Base-by-base conservation (phyloP, 2,329 filamentous ascomycete species). In the Stemphylium lycopersici region DNA sequence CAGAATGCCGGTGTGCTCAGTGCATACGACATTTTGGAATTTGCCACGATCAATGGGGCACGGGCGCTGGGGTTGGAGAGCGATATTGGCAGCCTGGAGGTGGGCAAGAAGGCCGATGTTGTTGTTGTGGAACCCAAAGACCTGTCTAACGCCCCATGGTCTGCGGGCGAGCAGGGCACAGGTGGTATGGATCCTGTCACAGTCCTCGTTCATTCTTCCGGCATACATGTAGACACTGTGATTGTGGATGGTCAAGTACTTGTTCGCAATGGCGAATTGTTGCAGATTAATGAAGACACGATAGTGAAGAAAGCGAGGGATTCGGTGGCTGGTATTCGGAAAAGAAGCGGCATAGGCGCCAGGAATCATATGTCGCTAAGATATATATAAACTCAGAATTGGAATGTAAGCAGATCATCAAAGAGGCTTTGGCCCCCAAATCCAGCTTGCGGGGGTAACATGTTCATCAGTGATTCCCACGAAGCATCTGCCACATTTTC, bases 31-130 rank as follows among this genome's bases (percentile, higher is more conserved):
- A 56, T 66, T 11, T 45, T 69, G 7, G 60, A 64, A 46, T 59
- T 69, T 40, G 61, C 62, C 13, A 70, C 67, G 2, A 62, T 69
- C 44, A 67, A 69, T 20, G 65, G 65, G 3, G 66, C 67, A 6
- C 52, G 56, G 11, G 65, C 67, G 5, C 34, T 70, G 13, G 65
- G 65, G 10, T 15, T 83, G 45, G 69, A 77, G 12, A 56, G 68
- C 13, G 55, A 65, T 0, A 76, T 77, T 10, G 77, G 77, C 2
- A 77, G 71, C 41, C 42, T 79, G 15, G 75, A 77, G 48, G 58
- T 74, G 5, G 76, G 75, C 1, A 79, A 78, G 65, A 78, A 77
- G 52, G 76, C 77, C 0, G 76, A 79, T 51, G 71, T 79, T 34
- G 76, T 78, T 1, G 68, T 67, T 22, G 57, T 68, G 61, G 32